Evolutionary conservation across 345 rosid genomes (phyloP).

Genomic region (Euclidium syriacum): DNA sequence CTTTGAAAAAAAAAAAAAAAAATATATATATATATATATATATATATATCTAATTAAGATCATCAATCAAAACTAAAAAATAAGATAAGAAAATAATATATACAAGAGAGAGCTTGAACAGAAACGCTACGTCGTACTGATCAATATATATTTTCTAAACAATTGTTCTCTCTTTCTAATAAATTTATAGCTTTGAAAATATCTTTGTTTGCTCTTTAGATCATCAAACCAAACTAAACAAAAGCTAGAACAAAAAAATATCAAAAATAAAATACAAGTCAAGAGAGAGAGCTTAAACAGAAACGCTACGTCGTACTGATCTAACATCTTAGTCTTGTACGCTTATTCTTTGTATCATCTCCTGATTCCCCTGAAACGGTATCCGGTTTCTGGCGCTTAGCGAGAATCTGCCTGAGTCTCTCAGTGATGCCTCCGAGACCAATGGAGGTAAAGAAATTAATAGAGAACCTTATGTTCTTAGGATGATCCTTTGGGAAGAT

Average conservation of each 20-base stretch:
- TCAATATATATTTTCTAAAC: no score
- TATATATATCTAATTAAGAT: neutral
- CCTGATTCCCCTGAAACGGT: neutral
- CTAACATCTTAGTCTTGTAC: conserved; percentile 15
- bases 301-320: neutral
- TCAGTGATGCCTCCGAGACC: conserved; percentile 73
- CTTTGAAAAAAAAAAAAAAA: no score
- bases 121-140: no score
- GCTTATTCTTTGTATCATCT: conserved; percentile 24
- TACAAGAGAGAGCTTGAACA: neutral
- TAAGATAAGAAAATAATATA: neutral
- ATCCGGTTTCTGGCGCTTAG: conserved; percentile 21
- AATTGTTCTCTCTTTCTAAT: no score
- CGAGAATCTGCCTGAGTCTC: conserved; percentile 36
- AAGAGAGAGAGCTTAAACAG: neutral
- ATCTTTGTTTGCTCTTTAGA: neutral
- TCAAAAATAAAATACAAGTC: neutral
- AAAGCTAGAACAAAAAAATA: neutral
- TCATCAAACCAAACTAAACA: neutral
- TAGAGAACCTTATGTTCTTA: conserved; percentile 55
- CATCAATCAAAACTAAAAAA: neutral
- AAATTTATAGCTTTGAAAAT: neutral
- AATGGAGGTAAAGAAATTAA: conserved; percentile 68
- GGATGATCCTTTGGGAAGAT: conserved; percentile 66
- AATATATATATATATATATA: neutral